A percentile compares a stretch with the other conserved stretches of the same genome.
Conservation (phyloP, 805 yeast genomes). For the Candida railenensis region DNA sequence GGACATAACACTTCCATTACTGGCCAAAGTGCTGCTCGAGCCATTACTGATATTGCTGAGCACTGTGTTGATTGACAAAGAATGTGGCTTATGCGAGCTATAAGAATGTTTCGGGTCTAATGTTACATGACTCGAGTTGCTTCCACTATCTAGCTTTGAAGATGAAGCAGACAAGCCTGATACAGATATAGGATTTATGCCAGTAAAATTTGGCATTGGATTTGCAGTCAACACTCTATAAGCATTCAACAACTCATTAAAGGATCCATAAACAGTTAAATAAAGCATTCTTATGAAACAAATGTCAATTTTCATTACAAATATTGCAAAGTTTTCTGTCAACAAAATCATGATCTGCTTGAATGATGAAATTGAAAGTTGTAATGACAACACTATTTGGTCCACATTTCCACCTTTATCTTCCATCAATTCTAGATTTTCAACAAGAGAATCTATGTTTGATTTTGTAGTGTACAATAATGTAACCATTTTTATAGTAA, state of each 20-base stretch:
- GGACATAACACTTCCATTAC: background rate
- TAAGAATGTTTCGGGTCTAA: background rate
- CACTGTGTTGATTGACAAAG: background rate
- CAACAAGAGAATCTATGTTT: slow-evolving; percentile 56
- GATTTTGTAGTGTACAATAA: slow-evolving; percentile 51
- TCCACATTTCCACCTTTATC: slow-evolving; percentile 34
- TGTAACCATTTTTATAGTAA: slow-evolving; percentile 54
- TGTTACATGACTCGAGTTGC: background rate
- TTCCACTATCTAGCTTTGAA: background rate
- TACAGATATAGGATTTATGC: background rate
- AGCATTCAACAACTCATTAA: slow-evolving; percentile 68
- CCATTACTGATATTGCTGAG: background rate
- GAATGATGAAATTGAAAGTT: slow-evolving; percentile 44
- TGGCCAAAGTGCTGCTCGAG: background rate
- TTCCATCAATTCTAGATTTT: slow-evolving; percentile 52
- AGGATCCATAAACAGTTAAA: slow-evolving; percentile 58
- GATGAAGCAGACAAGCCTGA: background rate
- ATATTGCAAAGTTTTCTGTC: slow-evolving; percentile 45
- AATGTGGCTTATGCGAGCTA: background rate
- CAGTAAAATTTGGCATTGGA: slow-evolving; percentile 6
- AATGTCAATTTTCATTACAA: slow-evolving; percentile 59
- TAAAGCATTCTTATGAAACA: slow-evolving; percentile 65
- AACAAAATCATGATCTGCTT: slow-evolving; percentile 49
- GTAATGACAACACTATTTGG: slow-evolving; percentile 28
- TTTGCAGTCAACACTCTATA: slow-evolving; percentile 39